Percentiles rank a stretch among this genome's conserved stretches.
phyloP scores from a whole-genome alignment of 306 rosid genomes.

The Quercus cerris region DNA sequence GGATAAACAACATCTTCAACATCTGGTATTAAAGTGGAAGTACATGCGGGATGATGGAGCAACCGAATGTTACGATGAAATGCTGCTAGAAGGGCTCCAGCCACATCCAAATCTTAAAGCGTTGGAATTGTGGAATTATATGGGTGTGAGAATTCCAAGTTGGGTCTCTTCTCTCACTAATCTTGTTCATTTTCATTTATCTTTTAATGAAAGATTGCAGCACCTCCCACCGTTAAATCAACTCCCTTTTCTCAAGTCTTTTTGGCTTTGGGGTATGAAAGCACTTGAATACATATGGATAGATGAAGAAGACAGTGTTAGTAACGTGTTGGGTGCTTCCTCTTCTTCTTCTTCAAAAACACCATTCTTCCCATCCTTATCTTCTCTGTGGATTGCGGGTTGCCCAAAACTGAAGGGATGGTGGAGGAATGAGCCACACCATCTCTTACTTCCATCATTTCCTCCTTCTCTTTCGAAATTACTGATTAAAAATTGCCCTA shows the following conservation, averaged over 20 bases:
- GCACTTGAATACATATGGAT: background rate
- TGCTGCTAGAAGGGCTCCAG: background rate
- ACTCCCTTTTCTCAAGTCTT: background rate
- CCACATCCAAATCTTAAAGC: background rate
- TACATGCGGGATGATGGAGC: too few species aligned
- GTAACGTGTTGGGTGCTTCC: too few species aligned
- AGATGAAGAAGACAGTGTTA: background rate
- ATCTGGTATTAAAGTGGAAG: accelerated
- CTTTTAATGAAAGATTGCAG: background rate
- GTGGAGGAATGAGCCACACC: background rate
- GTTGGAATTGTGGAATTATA: background rate
- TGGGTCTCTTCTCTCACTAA: background rate
- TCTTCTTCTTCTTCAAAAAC: too few species aligned
- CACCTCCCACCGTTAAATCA: background rate
- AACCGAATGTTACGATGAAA: background rate
- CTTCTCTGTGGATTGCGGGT: background rate
- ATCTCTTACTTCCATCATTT: background rate
- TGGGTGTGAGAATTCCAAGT: background rate
- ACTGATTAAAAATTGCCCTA: accelerated
- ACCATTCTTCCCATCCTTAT: background rate
- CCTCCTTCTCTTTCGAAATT: too few species aligned
- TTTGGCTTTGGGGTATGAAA: accelerated
- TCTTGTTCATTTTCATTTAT: accelerated
- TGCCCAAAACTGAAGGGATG: slow-evolving; percentile 18
- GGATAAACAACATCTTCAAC: too few species aligned